Base-by-base conservation (phyloP, 1,139 yeast species). In the Yamadazyma conglobata region DNA sequence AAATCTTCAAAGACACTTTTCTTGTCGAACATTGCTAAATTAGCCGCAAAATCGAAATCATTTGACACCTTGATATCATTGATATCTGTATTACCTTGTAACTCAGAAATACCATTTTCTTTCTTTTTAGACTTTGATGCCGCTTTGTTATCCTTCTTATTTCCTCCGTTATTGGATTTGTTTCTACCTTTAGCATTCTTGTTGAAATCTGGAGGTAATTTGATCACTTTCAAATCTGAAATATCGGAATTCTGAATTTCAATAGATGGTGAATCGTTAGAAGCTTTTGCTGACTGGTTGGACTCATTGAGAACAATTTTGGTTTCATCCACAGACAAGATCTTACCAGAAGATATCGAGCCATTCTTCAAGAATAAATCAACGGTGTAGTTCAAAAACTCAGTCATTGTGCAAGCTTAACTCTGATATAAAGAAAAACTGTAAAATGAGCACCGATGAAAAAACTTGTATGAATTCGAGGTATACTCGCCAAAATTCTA, bases 31-130 rank as follows among this genome's bases (percentile, higher is more conserved):
- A 80, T 76, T 17, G 83, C 81, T 43, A 88, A 68, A 49, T 84
- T 86, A 8, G 88, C 82, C 37, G 77, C 86, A 56, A 89, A 89
- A 54, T 89, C 96, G 58, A 89, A 89, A 41, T 88, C 96, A 14
- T 30, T 35, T 2, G 42, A 26, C 25, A 32, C 33, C 17, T 31
- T 28, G 19, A 26, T 14, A 6, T 26, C 32, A 5, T 20, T 21
- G n/a, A 15, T 13, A 13, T 22, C 30, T 4, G 15, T 6, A n/a
- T 23, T 22, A 5, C 14, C 22, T 22, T 28, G 25, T 5, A 14
- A 10, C n/a, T 28, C 28, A 4, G 25, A 24, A 2, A 27, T 16
- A 9, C 15, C 35, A 12, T 22, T 22, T 10, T 22, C 34, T 22
- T 28, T 25, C 19, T 35, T 27, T 18, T 30, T 28, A 7, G 10